phyloP scores from a whole-genome alignment of 441 rosid genomes.

The Biscutella laevigata region DNA sequence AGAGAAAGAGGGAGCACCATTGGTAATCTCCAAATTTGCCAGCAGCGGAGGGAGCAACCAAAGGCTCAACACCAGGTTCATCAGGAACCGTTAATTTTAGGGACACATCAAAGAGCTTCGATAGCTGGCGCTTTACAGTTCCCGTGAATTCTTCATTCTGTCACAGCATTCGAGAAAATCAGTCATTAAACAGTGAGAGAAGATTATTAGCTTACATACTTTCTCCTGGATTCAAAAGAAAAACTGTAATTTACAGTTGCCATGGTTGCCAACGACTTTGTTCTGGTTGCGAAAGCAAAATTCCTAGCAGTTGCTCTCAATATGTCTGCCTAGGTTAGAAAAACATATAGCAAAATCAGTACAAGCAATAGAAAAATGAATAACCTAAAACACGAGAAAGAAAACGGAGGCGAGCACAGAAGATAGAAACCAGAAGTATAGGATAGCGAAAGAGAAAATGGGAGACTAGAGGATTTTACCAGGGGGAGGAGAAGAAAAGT shows the following conservation, averaged over 20 bases:
- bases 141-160: slow-evolving; percentile 52
- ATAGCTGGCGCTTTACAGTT: slow-evolving; percentile 47
- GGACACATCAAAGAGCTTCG: slow-evolving; percentile 50
- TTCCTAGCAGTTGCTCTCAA: slow-evolving; percentile 42
- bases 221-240: neutral
- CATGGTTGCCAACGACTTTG: slow-evolving; percentile 44
- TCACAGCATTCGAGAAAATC: slow-evolving; percentile 8
- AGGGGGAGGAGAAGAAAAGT: slow-evolving; percentile 20
- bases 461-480: slow-evolving; percentile 25
- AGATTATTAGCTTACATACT: neutral
- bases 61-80: slow-evolving; percentile 51
- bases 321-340: slow-evolving; percentile 62
- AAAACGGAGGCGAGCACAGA: neutral
- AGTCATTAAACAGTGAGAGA: neutral
- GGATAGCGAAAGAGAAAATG: neutral
- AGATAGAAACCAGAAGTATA: neutral
- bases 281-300: slow-evolving; percentile 30
- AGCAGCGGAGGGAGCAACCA: slow-evolving; percentile 47
- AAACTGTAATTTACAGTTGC: slow-evolving; percentile 42
- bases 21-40: slow-evolving; percentile 81
- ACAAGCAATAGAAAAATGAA: neutral
- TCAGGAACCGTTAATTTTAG: slow-evolving; percentile 47
- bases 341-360: slow-evolving; percentile 24
- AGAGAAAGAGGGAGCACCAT: slow-evolving; percentile 40
- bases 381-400: neutral